Base-by-base conservation (phyloP, 2,329 filamentous ascomycete genomes). In the Cordyceps tenuipes region DNA sequence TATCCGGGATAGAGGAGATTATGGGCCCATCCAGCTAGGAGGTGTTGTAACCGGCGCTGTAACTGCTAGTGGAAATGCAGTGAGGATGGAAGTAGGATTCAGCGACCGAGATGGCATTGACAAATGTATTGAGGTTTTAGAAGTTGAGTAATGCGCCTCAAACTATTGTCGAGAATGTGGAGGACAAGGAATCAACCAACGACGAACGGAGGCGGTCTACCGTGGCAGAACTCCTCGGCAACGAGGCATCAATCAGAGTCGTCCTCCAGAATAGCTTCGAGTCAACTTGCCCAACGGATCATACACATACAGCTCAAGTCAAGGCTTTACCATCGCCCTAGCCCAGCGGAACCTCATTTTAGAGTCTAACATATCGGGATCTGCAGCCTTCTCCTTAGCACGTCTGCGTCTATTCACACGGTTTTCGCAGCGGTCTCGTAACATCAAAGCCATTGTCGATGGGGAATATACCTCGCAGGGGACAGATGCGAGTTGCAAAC, bases 401-500 rank as follows among this genome's bases (percentile, higher is more conserved):
- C 15, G 63, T 67, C 50, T 63, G 63, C 5, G 64, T 66, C n/a
- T 66, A 65, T n/a, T 39, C 62, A 64, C 44, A 64, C 62, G 41
- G 63, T 63, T 29, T 43, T 63, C 59, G 5, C n/a, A 43, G 49
- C 50, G 61, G 1, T 69, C 68, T 4, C 57, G 72, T 31, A 69
- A 71, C 48, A 67, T 74, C 9, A 63, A 60, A 4, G 71, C 70
- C 5, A 70, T 74, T 36, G 65, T 75, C 21, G 73, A 74, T 50
- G 75, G 72, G 72, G 73, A 75, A 62, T 73, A 71, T 59, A 68
- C 68, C 63, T 15, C 62, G 60, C 26, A 46, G 61, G 23, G 59
- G 43, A 15, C 63, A 65, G 60, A 41, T 57, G 3, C 61, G 64
- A 50, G 64, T 63, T 60, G 43, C 55, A 3, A 12, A 34, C 15